Percentiles rank a stretch among this genome's conserved stretches.
These are phyloP conservation scores for Solanum hybrid DNA, from an alignment of 305 asterid genomes.

Conservation along the genomic window DNA sequence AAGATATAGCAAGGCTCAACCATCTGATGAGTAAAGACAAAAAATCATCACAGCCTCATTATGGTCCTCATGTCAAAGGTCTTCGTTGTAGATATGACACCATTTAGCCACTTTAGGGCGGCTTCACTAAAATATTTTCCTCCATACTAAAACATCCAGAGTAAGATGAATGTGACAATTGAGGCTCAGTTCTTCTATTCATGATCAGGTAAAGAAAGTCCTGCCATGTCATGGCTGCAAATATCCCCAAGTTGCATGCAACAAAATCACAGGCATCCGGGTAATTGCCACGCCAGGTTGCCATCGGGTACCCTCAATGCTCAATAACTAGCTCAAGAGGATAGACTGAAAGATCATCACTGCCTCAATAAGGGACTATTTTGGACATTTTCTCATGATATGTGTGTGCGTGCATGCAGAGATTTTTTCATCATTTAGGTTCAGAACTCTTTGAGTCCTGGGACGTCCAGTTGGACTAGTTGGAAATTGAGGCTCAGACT, in stretches of 20 bases:
- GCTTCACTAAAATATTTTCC: not conserved
- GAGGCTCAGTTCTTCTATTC: not conserved
- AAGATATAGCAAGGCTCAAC: not conserved
- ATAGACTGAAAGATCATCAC: not conserved
- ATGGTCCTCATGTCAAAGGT: not conserved
- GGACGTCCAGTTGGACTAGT: not conserved
- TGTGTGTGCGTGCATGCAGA: not conserved
- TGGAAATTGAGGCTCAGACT: conserved; percentile 10
- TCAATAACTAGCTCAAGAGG: not conserved
- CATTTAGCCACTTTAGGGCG: not conserved
- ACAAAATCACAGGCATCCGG: not conserved
- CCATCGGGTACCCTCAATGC: conserved; percentile 6
- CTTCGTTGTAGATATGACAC: not conserved
- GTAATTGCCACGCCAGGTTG: conserved; percentile 28
- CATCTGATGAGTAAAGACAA: not conserved
- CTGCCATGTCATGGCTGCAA: not conserved
- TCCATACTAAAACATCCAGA: not conserved
- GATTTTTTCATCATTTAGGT: not conserved
- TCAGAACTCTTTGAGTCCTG: not conserved
- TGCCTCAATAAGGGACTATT: not conserved
- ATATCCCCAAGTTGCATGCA: not conserved
- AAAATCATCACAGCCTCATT: not conserved
- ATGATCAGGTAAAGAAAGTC: not conserved
- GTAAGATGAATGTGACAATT: not conserved
- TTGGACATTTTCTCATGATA: not conserved